phyloP scores from a whole-genome alignment of 768 basidiomycete genomes.

The Psilocybe azurescens region DNA sequence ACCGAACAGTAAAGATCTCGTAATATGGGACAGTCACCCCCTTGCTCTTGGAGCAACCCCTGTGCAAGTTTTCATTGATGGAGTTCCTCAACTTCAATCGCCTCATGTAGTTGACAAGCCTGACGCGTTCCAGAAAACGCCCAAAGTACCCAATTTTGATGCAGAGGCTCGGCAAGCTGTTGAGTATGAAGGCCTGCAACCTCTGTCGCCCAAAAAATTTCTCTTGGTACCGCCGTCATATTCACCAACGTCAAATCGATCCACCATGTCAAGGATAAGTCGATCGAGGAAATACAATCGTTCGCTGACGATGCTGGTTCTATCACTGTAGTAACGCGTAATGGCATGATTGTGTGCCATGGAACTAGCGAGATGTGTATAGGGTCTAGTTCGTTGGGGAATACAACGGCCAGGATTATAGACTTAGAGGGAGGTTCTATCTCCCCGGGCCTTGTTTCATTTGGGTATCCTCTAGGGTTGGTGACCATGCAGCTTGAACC shows the following conservation, averaged over 20 bases:
- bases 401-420: slow-evolving; percentile 40
- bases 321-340: slow-evolving; percentile 41
- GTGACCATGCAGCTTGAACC: slow-evolving; percentile 71
- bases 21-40: slow-evolving; percentile 87
- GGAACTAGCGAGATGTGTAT: slow-evolving; percentile 37
- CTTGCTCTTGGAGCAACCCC: slow-evolving; percentile 87
- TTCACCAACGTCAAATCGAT: slow-evolving; percentile 70
- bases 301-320: slow-evolving; percentile 22
- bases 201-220: slow-evolving; percentile 51
- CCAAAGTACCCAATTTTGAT: slow-evolving; percentile 73
- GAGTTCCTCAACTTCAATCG: slow-evolving; percentile 70
- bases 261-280: slow-evolving; percentile 34
- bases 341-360: slow-evolving; percentile 58
- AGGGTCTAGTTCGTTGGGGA: slow-evolving; percentile 16
- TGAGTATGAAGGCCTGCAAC: slow-evolving; percentile 76
- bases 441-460: slow-evolving; percentile 69
- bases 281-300: slow-evolving; percentile 34
- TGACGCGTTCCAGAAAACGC: slow-evolving; percentile 45
- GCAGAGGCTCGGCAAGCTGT: slow-evolving; percentile 67
- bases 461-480: slow-evolving; percentile 74
- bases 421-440: slow-evolving; percentile 78
- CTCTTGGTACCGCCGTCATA: slow-evolving; percentile 46
- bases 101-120: slow-evolving; percentile 60
- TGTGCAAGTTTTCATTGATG: slow-evolving; percentile 88
- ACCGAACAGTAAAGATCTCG: slow-evolving; percentile 55